Evolutionary conservation across 2,329 filamentous ascomycete species (phyloP).

Genomic region (Ophiosphaerella herpotricha): DNA sequence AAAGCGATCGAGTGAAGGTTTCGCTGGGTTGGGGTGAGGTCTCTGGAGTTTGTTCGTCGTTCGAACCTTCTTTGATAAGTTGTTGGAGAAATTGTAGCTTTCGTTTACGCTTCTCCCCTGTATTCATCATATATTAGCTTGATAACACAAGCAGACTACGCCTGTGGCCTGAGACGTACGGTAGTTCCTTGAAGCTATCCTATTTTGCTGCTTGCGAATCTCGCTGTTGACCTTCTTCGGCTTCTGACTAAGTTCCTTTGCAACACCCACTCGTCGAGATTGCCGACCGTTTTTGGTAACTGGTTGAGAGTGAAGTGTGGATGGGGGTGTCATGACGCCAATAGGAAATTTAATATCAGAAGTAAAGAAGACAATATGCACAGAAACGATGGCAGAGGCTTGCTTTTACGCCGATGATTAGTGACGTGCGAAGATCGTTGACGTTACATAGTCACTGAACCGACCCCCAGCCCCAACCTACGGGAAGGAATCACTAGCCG

Average conservation of each 20-base stretch:
- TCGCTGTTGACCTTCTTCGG: conserved; percentile 44
- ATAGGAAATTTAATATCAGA: conserved; percentile 11
- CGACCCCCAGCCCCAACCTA: conserved; percentile 13
- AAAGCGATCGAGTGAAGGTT: conserved; percentile 19
- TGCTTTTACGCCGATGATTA: conserved; percentile 23
- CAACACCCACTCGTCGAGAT: conserved; percentile 8
- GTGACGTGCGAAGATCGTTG: conserved; percentile 14
- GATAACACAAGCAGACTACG: neutral
- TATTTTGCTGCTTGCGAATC: conserved; percentile 44
- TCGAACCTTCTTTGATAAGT: conserved; percentile 31
- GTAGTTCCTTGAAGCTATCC: conserved; percentile 46
- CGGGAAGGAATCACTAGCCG: conserved; percentile 15
- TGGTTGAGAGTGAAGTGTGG: conserved; percentile 10
- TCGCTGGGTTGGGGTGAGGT: conserved; percentile 17
- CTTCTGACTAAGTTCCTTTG: conserved; percentile 22
- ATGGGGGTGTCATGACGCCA: conserved; percentile 28
- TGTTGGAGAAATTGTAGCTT: conserved; percentile 45
- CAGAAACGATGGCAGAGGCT: conserved; percentile 13
- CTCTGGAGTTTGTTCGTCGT: conserved; percentile 18
- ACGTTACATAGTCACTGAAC: conserved; percentile 23
- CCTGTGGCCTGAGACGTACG: conserved; percentile 22
- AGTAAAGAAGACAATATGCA: conserved; percentile 11
- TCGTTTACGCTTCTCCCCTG: conserved; percentile 45
- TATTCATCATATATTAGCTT: no score
- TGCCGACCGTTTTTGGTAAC: conserved; percentile 11